A percentile compares a stretch with the other conserved stretches of the same genome.
Conservation (phyloP, 2,329 filamentous ascomycete species). For the Calonectria ilicicola region DNA sequence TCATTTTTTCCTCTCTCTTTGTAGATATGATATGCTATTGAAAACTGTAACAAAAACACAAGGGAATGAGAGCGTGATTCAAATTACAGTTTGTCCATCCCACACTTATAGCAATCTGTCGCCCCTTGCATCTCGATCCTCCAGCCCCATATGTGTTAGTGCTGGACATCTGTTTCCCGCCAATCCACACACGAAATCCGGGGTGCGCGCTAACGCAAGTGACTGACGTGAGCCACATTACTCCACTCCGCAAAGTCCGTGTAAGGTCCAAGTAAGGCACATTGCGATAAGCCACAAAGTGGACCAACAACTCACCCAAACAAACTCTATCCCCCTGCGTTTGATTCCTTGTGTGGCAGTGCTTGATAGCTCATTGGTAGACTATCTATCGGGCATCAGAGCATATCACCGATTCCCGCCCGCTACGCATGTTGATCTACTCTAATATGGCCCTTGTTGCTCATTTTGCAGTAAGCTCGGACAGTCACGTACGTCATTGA, state of each 20-base stretch:
- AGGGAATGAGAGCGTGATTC: neutral
- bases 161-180: neutral
- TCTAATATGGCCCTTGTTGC: neutral
- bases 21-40: neutral
- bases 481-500: neutral
- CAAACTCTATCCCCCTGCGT: neutral
- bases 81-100: neutral
- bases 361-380: neutral
- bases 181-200: neutral
- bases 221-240: slow-evolving; percentile 42
- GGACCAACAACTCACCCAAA: neutral
- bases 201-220: slow-evolving; percentile 18
- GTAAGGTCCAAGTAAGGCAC: neutral
- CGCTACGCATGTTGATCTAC: neutral
- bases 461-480: neutral
- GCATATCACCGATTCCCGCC: neutral
- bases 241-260: slow-evolving; percentile 30
- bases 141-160: slow-evolving; percentile 31
- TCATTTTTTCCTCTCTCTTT: slow-evolving; percentile 9
- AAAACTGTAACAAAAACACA: neutral
- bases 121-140: neutral
- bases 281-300: neutral
- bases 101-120: slow-evolving; percentile 32
- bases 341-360: neutral
- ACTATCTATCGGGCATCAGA: neutral